Evolutionary conservation across 345 rosid species (phyloP), one percentile per base, ranked within the genome.

Genomic region (Turnera subulata): DNA sequence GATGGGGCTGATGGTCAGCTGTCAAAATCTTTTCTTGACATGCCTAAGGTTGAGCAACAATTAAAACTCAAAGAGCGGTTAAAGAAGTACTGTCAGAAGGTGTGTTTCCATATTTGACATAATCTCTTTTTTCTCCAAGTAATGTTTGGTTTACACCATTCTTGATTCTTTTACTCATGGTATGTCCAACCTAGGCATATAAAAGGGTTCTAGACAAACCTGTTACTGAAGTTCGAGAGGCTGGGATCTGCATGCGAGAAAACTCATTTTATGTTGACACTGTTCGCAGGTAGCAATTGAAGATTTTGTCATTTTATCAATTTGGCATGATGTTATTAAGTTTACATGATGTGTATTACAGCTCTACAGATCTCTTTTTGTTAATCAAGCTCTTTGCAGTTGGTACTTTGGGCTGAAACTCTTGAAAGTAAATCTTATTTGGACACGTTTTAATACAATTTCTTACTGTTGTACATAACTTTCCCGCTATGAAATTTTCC

Each of bases 231-330:
- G 70, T 92, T 76, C 87, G 91, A 69, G 98, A 92, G 70, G 98
- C 98, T 64, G 98, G 95, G 67, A 86, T 92, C 59, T 92, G 98
- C 84, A 92, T 92, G 98, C 82, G 97, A 38, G 98, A 92, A 77
- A 92, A 92, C 63, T 73, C 98, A 33, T 89, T 92, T 67, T 92
- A 89, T 65, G 86, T 84, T 53, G 98, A 92, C 64, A 92, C 98
- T 59, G 98, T 92, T 64, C 86, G 98, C 61, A 91, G 96, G 98
- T 86, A 40, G 73, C 55, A 44, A 50, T 44, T 46, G 53, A 29
- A 29, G 35, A 29, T 29, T 8, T 29, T 29, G 35, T 29, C 8
- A 29, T 29, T 3, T 29, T 29, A 3, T 29, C 5, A 29, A 4
- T 29, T 29, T 29, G 35, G n/a, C n/a, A n/a, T n/a, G n/a, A n/a